Evolutionary conservation across 257 asterid genomes (phyloP).

Genomic region (Henckelia pumila): DNA sequence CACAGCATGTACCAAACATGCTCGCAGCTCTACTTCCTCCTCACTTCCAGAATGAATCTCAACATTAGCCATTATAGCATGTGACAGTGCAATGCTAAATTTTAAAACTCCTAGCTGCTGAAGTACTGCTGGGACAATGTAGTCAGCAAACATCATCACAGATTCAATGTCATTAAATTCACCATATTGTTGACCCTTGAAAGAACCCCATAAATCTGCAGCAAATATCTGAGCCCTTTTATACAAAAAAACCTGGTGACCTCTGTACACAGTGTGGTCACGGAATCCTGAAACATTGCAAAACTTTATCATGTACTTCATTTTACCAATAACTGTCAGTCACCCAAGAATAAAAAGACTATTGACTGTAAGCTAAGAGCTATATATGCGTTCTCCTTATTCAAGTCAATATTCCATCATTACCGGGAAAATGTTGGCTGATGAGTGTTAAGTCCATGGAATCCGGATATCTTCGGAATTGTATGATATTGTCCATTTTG

Average conservation of each 20-base stretch:
- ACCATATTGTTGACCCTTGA: constrained; percentile 89
- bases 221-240: constrained; percentile 98
- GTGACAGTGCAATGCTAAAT: constrained; percentile 55
- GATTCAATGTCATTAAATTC: constrained; percentile 68
- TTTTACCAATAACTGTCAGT: background rate
- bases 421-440: constrained; percentile 91
- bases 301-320: constrained; percentile 11
- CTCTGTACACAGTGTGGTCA: constrained; percentile 91
- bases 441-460: too few relatives aligned
- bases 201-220: constrained; percentile 98
- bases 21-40: constrained; percentile 95
- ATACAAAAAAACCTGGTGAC: constrained; percentile 91
- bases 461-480: too few relatives aligned
- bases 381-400: background rate
- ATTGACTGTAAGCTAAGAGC: background rate
- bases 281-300: constrained; percentile 64
- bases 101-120: constrained; percentile 84
- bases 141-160: constrained; percentile 94
- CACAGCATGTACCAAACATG: constrained; percentile 89
- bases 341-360: background rate
- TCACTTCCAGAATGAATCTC: constrained; percentile 86
- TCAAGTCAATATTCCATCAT: background rate
- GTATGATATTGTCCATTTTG: too few relatives aligned
- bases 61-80: constrained; percentile 23
- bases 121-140: constrained; percentile 94